A percentile compares a stretch with the other conserved stretches of the same genome.
Conservation (phyloP, 345 rosid species). For the Euphorbia tirucalli region DNA sequence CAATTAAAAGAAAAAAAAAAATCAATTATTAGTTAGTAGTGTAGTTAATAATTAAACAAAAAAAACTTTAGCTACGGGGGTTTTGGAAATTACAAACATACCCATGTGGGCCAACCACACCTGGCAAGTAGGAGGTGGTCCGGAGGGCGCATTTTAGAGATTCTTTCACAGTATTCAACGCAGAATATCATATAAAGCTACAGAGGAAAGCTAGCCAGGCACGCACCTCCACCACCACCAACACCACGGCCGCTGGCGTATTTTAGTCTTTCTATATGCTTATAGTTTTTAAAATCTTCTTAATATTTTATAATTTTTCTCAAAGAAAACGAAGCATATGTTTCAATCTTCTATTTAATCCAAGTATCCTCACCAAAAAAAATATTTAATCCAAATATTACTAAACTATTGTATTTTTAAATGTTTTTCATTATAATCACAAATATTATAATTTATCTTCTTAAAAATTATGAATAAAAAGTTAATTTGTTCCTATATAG, state of each 20-base stretch:
- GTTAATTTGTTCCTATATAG: too few relatives aligned
- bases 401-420: too few relatives aligned
- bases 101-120: neutral
- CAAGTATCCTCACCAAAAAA: too few relatives aligned
- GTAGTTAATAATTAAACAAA: too few relatives aligned
- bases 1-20: too few relatives aligned
- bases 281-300: neutral
- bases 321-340: neutral
- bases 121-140: constrained; percentile 18
- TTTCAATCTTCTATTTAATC: too few relatives aligned
- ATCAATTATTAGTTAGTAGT: too few relatives aligned
- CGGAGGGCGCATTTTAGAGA: constrained; percentile 37
- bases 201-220: constrained; percentile 16
- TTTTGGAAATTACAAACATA: constrained; percentile 1
- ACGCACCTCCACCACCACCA: constrained; percentile 17
- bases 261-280: neutral
- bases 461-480: too few relatives aligned
- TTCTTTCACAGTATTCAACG: constrained; percentile 25
- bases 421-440: too few relatives aligned
- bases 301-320: neutral
- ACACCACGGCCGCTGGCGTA: neutral
- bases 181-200: constrained; percentile 16
- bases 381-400: too few relatives aligned
- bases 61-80: neutral
- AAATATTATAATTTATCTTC: too few relatives aligned